Conservation (phyloP, 2,329 filamentous ascomycete genomes). For the Didymella glomerata region DNA sequence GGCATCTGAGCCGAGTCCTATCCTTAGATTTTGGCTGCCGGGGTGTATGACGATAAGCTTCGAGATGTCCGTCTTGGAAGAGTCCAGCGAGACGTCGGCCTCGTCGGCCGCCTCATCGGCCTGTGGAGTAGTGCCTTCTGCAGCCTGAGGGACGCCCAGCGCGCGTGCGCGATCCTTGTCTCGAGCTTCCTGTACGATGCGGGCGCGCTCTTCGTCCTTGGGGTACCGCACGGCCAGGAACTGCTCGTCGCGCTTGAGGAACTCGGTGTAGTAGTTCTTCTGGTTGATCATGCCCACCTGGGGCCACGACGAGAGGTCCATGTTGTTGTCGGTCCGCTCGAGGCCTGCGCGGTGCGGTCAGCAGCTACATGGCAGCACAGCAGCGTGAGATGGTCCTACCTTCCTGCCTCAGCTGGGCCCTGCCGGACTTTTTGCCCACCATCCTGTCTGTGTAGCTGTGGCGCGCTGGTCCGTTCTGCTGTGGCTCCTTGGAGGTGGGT, state of each 20-base stretch:
- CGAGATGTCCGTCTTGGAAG: constrained; percentile 70
- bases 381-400: constrained; percentile 46
- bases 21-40: constrained; percentile 92
- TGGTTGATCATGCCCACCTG: constrained; percentile 95
- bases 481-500: neutral
- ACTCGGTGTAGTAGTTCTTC: constrained; percentile 96
- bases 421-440: constrained; percentile 73
- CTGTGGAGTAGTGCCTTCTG: constrained; percentile 36
- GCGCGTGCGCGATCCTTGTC: constrained; percentile 87
- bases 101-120: constrained; percentile 46
- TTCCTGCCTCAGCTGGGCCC: constrained; percentile 69
- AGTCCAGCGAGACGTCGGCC: constrained; percentile 33
- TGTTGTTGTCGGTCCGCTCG: constrained; percentile 96
- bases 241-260: constrained; percentile 98
- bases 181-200: constrained; percentile 84
- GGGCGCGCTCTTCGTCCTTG: constrained; percentile 83
- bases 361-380: constrained; percentile 16
- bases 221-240: constrained; percentile 88
- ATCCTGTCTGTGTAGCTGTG: constrained; percentile 50
- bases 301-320: constrained; percentile 95
- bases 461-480: neutral
- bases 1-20: constrained; percentile 95
- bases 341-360: constrained; percentile 68
- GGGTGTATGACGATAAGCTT: constrained; percentile 95
- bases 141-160: constrained; percentile 66